Evolutionary conservation across 306 rosid genomes (phyloP), one percentile per base, ranked within the genome.

Genomic region (Cucurbita pepo): DNA sequence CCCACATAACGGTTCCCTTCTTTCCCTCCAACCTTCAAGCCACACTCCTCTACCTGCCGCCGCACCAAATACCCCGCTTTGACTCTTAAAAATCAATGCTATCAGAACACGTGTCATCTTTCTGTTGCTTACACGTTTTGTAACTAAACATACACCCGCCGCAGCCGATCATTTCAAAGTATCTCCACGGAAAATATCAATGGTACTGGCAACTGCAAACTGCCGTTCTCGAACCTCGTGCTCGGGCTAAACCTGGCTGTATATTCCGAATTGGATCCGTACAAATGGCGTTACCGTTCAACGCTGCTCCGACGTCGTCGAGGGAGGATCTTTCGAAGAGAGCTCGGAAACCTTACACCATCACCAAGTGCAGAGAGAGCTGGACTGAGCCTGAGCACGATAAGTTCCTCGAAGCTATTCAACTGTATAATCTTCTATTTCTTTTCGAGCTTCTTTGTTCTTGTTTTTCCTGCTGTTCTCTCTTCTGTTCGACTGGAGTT

Each of bases 301-400:
- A 88, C 56, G 9, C 86, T 7, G 78, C 73, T 56, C 64, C 82
- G 45, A n/a, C 84, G 36, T 72, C 82, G 66, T 86, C 84, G 1
- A 21, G 72, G 56, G 96, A 90, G 50, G 96, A 90, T 53, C 78
- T 59, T 13, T 21, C 76, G 13, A 90, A 83, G 93, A 90, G 90
- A 84, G 80, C 85, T 63, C 86, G 96, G 2, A 93, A 93, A 56
- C 97, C 96, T 8, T 93, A 93, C 78, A 93, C 98, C 51, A 93
- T 93, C 12, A 90, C 97, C 75, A 93, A 93, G 91, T 90, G 96
- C 57, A 82, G 98, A 71, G 98, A 93, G 85, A 93, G 91, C 87
- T 90, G 96, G 97, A 90, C 91, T 4, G 97, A 93, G 47, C 97
- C 96, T 0, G 96, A 93, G 78, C 98, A 93, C 75, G 98, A 93